Evolutionary conservation across 78 protist genomes (phyloP).

Genomic region (Monocercomonoides exilis): DNA sequence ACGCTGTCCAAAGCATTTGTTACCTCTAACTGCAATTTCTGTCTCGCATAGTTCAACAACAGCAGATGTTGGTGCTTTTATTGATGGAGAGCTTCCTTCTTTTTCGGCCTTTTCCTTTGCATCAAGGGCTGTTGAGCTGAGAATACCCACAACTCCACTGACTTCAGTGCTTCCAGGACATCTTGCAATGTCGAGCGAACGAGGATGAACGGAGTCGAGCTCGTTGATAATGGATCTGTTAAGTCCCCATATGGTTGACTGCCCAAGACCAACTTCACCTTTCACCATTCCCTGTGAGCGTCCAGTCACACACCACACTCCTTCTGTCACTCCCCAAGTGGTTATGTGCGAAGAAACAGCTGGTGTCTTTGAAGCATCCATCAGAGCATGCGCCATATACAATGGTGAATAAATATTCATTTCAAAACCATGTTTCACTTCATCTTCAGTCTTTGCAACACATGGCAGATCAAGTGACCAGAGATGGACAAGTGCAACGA

Average conservation of each 20-base stretch:
- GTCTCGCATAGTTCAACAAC: neutral
- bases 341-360: neutral
- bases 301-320: neutral
- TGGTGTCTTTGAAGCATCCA: neutral
- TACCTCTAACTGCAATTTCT: neutral
- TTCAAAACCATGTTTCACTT: neutral
- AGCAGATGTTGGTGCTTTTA: neutral
- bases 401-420: neutral
- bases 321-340: neutral
- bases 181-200: neutral
- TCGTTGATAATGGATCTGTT: neutral
- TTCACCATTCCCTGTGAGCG: neutral
- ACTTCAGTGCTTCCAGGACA: neutral
- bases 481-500: neutral
- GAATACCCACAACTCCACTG: neutral
- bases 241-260: neutral
- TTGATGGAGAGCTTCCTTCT: neutral
- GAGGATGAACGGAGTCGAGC: neutral
- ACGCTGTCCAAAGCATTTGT: neutral
- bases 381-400: neutral
- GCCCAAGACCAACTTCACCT: neutral
- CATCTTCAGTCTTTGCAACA: neutral
- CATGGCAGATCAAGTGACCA: neutral
- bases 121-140: neutral
- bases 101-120: neutral